Percentiles rank a stretch among this genome's conserved stretches.
Conservation (phyloP, 163 green algal genomes). For the Chlorella variabilis region DNA sequence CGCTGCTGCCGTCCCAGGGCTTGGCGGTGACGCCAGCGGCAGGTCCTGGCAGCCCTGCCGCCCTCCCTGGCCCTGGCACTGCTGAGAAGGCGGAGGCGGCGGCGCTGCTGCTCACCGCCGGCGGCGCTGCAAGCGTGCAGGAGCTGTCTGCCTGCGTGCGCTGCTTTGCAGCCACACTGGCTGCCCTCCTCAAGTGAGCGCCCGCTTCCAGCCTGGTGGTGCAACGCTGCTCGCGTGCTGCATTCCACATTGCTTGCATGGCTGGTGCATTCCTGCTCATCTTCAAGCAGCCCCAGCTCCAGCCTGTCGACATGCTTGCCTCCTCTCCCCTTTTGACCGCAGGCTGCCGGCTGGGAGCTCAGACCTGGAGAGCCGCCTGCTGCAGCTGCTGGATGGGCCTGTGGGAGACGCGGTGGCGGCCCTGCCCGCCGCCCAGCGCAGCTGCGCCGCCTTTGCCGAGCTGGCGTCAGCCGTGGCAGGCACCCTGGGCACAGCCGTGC, state of each 20-base stretch:
- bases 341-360: constrained; percentile 7
- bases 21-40: too few relatives aligned
- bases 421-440: constrained; percentile 10
- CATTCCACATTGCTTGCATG: too few relatives aligned
- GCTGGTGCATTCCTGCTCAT: too few relatives aligned
- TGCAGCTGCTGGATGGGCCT: constrained; percentile 20
- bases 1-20: constrained; percentile 36
- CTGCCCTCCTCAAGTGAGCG: constrained; percentile 18
- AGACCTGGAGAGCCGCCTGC: constrained; percentile 4
- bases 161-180: constrained; percentile 22
- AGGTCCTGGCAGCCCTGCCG: too few relatives aligned
- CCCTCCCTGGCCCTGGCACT: too few relatives aligned
- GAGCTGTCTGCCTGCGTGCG: constrained; percentile 14
- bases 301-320: too few relatives aligned
- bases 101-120: neutral
- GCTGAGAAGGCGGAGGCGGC: constrained; percentile 4
- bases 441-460: constrained; percentile 21
- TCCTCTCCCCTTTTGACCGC: neutral
- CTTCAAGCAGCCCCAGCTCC: too few relatives aligned
- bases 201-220: neutral
- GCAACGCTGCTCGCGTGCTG: neutral
- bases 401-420: constrained; percentile 39
- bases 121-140: too few relatives aligned
- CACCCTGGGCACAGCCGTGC: constrained; percentile 34
- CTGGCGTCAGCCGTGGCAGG: constrained; percentile 1